Base-by-base conservation (phyloP, 352 stramenopile genomes). In the Phytopythium ostracodes region DNA sequence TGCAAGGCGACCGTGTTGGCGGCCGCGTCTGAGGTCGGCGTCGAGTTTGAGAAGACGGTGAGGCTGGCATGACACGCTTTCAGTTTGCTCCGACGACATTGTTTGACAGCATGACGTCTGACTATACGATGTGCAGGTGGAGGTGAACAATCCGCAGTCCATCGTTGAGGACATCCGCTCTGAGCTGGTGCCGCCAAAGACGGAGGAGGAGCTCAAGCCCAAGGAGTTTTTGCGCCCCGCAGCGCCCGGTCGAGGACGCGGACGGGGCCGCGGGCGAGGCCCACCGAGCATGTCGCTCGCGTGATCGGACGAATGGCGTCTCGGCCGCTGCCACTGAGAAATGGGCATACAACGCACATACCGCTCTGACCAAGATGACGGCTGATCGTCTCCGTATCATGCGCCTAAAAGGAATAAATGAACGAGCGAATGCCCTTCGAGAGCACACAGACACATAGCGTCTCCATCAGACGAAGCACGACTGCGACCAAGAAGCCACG, bases 1-100 rank as follows among this genome's bases (percentile, higher is more conserved):
- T 89, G 81, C 59, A 96, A 96, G 59, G 88, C 89, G 22, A 94
- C 84, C 17, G 77, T 97, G 25, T 72, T 96, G 27, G 79, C 79
- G n/a, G 83, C 75, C 2, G 83, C 84, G 22, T 62, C 76, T 29
- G 72, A 83, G 54, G 70, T 91, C 20, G 75, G 79, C 14, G 79
- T 94, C 33, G 71, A 76, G 38, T 91, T 94, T 43, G 82, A 89
- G 66, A 83, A 91, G 56, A 86, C 74, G 63, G 81, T 88, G 36
- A 55, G 59, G 50, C 60, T 56, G 17, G 12, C 22, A 42, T 38
- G 24, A 27, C 14, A 50, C 12, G 56, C 27, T 17, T 7, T 15
- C 22, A 49, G 54, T 18, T 2, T 59, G n/a, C 6, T 33, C 8
- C 22, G 2, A 58, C 3, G 0, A 8, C 11, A 4, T 2, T 6